Base-by-base conservation (phyloP, 257 asterid genomes). In the Fraxinus pennsylvanica region DNA sequence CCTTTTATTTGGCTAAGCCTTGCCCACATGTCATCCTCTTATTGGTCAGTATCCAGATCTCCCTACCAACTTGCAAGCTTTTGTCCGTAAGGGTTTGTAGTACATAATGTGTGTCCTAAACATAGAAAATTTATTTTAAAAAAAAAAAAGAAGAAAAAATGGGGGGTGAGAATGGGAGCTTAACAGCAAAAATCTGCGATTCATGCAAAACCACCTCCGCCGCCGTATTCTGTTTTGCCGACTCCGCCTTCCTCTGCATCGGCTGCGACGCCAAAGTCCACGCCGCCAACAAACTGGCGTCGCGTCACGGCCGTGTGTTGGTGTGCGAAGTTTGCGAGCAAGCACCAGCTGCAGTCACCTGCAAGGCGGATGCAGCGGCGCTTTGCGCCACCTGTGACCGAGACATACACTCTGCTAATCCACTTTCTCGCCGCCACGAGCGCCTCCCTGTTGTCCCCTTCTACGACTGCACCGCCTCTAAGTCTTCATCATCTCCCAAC, bases 301-400 rank as follows among this genome's bases (percentile, higher is more conserved):
- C 96, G 0, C 87, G 96, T 67, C 98, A 91, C 89, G 91, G 86
- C 45, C 91, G 96, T 39, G 97, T 92, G 27, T 87, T 86, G 86
- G 74, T 94, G 4, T 94, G 98, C 76, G 97, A 94, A 80, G 98
- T 94, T 21, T 94, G 98, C 84, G 98, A 94, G 89, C 94, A 86
- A 52, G 91, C 96, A 0, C 96, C 98, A 17, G 97, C 98, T 4
- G 74, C 84, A 81, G 91, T 92, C 81, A 92, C 98, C 69, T 93
- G 97, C 85, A 92, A 89, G 82, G 98, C 96, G 19, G 98, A 93
- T 66, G 95, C 96, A 1, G 98, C 98, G 9, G 88, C 97, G 0
- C 94, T 93, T 15, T 93, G 97, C 81, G 57, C 74, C 69, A 50
- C 96, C 9, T 93, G 98, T 81, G 98, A 91, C 90, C 89, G 90